phyloP scores from a whole-genome alignment of 208 protist genomes.

The Trypanosoma scelopori region DNA sequence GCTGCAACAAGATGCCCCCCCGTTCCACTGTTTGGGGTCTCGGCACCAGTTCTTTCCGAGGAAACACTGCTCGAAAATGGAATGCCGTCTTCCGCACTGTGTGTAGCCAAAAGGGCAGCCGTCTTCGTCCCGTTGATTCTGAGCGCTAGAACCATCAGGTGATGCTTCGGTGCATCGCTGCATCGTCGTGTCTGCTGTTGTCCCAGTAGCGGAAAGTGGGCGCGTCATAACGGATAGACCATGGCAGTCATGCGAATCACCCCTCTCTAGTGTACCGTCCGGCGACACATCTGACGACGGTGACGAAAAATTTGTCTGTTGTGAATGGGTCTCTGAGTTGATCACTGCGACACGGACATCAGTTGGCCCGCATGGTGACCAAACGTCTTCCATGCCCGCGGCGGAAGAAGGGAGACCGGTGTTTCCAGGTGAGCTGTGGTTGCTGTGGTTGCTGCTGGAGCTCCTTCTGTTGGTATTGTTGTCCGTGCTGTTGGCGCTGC shows the following conservation, averaged over 20 bases:
- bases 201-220: too few relatives aligned
- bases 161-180: neutral
- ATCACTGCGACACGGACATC: too few relatives aligned
- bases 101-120: constrained; percentile 53
- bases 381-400: too few relatives aligned
- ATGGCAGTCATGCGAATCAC: too few relatives aligned
- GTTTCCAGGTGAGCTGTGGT: too few relatives aligned
- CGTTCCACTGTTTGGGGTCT: neutral
- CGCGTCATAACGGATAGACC: too few relatives aligned
- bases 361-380: too few relatives aligned
- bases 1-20: neutral
- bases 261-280: too few relatives aligned
- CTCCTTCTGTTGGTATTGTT: neutral
- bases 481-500: neutral
- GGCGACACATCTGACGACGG: neutral
- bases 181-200: too few relatives aligned
- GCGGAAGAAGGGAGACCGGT: too few relatives aligned
- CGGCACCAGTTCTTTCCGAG: constrained; percentile 46
- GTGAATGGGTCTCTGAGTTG: too few relatives aligned
- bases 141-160: neutral
- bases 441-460: neutral
- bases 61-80: constrained; percentile 68
- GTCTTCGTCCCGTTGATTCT: neutral
- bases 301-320: neutral
- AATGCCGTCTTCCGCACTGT: constrained; percentile 57